Conservation (phyloP, 768 basidiomycete species). For the Vararia minispora region DNA sequence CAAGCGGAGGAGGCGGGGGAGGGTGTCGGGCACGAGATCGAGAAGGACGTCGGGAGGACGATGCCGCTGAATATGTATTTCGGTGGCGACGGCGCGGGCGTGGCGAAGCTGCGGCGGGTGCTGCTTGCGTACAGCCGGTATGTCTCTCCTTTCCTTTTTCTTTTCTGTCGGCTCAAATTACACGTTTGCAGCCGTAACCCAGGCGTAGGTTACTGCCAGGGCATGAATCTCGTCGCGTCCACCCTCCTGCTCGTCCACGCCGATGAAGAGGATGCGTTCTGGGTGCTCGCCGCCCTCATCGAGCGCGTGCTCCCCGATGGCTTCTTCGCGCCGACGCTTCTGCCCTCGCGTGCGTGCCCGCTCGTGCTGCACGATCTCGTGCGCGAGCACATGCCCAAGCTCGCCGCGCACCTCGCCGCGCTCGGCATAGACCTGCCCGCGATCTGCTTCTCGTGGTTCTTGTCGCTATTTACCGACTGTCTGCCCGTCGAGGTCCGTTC, state of each 20-base stretch:
- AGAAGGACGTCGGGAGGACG: constrained; percentile 89
- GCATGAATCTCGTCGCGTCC: constrained; percentile 93
- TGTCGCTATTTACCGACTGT: constrained; percentile 93
- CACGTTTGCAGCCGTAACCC: constrained; percentile 66
- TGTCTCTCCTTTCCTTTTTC: constrained; percentile 17
- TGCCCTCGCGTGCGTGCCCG: constrained; percentile 91
- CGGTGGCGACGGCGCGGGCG: constrained; percentile 92
- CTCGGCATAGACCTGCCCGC: constrained; percentile 87
- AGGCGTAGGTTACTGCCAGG: constrained; percentile 87
- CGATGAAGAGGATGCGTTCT: constrained; percentile 95
- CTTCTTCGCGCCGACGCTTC: constrained; percentile 87
- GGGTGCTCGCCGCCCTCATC: constrained; percentile 84
- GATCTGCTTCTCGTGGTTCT: constrained; percentile 97
- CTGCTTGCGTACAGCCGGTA: constrained; percentile 88
- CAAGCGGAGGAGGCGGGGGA: constrained; percentile 30
- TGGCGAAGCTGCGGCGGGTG: constrained; percentile 83
- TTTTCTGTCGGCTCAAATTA: neutral
- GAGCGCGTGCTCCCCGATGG: constrained; percentile 83
- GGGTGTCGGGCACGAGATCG: constrained; percentile 68
- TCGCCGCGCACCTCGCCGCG: constrained; percentile 63
- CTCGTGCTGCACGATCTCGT: constrained; percentile 85
- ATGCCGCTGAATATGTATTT: constrained; percentile 96
- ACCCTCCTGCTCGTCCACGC: constrained; percentile 88
- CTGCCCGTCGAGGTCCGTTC: constrained; percentile 78
- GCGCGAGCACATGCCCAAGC: constrained; percentile 60